phyloP scores from a whole-genome alignment of 2,329 filamentous ascomycete genomes.

The Tolypocladium ovalisporum region DNA sequence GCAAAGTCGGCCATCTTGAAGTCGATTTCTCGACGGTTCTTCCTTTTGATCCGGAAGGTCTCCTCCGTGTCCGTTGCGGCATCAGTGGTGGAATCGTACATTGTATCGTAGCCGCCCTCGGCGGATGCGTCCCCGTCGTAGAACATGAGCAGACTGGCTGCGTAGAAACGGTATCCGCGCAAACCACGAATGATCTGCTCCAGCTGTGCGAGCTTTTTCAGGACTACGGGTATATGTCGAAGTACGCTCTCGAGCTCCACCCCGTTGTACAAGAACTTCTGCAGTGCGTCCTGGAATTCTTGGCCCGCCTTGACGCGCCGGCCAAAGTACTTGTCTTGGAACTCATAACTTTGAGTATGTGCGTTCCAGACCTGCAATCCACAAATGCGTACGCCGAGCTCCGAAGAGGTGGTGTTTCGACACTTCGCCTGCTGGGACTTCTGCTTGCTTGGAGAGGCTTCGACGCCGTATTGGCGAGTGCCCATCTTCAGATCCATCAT shows the following conservation, averaged over 20 bases:
- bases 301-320: conserved; percentile 75
- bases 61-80: conserved; percentile 49
- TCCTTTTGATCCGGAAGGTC: conserved; percentile 31
- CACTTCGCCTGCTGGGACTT: conserved; percentile 90
- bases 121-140: conserved; percentile 74
- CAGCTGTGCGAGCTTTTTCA: conserved; percentile 73
- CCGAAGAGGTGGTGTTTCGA: conserved; percentile 78
- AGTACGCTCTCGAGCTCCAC: conserved; percentile 69
- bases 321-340: conserved; percentile 97
- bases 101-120: conserved; percentile 34
- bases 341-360: conserved; percentile 73
- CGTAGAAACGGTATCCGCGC: conserved; percentile 86
- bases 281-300: conserved; percentile 83
- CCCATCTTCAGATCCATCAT: conserved; percentile 99
- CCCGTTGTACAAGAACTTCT: conserved; percentile 84
- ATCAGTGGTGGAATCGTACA: conserved; percentile 47
- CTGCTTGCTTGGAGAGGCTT: conserved; percentile 85
- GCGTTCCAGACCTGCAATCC: conserved; percentile 95
- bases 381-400: conserved; percentile 87
- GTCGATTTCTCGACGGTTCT: conserved; percentile 57
- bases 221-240: conserved; percentile 76
- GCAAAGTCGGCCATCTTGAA: conserved; percentile 98
- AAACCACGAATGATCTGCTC: conserved; percentile 74
- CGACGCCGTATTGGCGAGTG: conserved; percentile 89
- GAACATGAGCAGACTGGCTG: conserved; percentile 86